Conservation (phyloP, 2,329 filamentous ascomycete species). For the Colletotrichum theobromicola region DNA sequence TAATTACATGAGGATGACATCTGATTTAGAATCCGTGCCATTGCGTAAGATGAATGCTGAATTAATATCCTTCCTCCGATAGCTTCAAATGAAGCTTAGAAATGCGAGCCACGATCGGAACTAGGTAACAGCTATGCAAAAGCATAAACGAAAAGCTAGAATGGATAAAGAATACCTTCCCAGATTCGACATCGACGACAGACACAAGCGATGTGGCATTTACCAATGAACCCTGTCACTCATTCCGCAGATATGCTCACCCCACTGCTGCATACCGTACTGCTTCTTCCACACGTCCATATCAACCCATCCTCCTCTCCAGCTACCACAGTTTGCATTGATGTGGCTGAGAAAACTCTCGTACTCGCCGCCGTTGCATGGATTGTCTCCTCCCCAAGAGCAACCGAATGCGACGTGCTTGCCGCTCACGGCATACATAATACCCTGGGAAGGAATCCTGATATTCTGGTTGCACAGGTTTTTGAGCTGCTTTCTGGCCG, state of each 20-base stretch:
- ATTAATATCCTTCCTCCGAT: neutral
- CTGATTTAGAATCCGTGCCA: too few species aligned
- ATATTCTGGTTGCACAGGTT: neutral
- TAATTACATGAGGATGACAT: too few species aligned
- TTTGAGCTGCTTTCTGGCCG: neutral
- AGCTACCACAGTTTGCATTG: fast-evolving
- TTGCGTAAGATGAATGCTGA: neutral
- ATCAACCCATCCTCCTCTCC: neutral
- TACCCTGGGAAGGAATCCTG: neutral
- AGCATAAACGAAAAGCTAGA: too few species aligned
- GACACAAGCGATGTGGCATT: neutral
- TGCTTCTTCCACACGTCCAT: neutral
- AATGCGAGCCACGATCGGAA: neutral
- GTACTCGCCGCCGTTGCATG: neutral
- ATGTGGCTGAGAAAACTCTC: neutral
- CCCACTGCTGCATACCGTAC: neutral
- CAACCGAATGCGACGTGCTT: neutral
- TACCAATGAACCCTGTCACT: neutral
- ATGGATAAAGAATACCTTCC: too few species aligned
- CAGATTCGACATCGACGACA: fast-evolving
- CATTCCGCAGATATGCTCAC: neutral
- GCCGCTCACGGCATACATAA: neutral
- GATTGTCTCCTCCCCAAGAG: neutral
- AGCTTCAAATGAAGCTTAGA: neutral
- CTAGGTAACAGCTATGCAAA: too few species aligned